Base-by-base conservation (phyloP, 768 basidiomycete genomes). In the Auriscalpium vulgare region DNA sequence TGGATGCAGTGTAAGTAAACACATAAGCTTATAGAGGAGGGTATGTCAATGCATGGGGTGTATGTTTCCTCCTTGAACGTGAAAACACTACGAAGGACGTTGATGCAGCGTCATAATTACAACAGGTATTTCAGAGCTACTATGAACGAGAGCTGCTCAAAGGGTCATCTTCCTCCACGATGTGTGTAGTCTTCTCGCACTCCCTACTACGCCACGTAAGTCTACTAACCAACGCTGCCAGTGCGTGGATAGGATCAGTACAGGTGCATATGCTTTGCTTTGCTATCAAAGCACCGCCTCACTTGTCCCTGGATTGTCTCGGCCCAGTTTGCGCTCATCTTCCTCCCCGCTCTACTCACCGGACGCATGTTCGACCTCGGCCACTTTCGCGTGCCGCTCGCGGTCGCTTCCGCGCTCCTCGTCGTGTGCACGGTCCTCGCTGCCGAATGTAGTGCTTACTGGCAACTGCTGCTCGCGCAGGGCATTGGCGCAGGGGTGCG, bases 181-280 rank as follows among this genome's bases (percentile, higher is more conserved):
- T 88, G 85, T 85, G 29, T 57, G 71, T 57, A 29, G 4, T 49
- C 13, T 7, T 29, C 29, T 29, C 2, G 4, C 29, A 29, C 29
- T 29, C 7, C 29, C 29, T 21, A 21, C 29, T 29, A 29, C 29
- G 2, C 29, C 29, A 29, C 16, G 2, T 23, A 35, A 17, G 29
- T 34, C 1, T 34, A 48, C 1, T 34, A 48, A 23, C 17, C 29
- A 7, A 19, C 47, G 38, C 37, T 61, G 37, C 17, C 56, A 88
- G 87, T 46, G 80, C 87, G 45, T 91, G 87, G 88, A 90, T 91
- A 37, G 88, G 88, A 5, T 90, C 88, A 0, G 70, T 84, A 21
- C 87, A 88, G 72, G 87, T 82, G 47, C 4, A 62, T 56, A 29
- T 29, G 13, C 9, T n/a, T 10, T 50, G 19, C 29, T 16, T 14